Percentiles rank a stretch among this genome's conserved stretches.
Evolutionary conservation across 2,329 filamentous ascomycete genomes (phyloP).

Genomic region (Fusarium redolens): DNA sequence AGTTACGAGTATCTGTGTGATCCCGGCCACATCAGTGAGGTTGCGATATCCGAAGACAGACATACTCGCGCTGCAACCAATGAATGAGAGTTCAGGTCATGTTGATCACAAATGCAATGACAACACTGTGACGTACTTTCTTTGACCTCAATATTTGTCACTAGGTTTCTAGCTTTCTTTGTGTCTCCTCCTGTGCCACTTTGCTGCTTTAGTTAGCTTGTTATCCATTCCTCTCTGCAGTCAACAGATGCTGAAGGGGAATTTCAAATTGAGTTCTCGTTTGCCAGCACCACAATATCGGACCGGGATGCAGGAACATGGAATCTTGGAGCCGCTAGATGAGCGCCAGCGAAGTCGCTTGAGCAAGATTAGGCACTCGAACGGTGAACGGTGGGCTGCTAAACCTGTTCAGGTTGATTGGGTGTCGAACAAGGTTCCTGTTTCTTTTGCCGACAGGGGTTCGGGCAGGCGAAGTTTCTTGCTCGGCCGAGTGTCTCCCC

Average conservation of each 20-base stretch:
- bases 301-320: conserved; percentile 38
- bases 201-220: not conserved
- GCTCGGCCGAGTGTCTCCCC: conserved; percentile 18
- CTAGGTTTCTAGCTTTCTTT: not conserved
- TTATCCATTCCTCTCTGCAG: conserved; percentile 1
- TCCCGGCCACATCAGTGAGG: not conserved
- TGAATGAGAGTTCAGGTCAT: not conserved
- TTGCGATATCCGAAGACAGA: not conserved
- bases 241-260: not conserved
- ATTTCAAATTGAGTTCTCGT: conserved; percentile 4
- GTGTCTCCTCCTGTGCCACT: not conserved
- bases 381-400: conserved; percentile 11
- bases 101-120: conserved; percentile 7
- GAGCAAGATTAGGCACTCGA: conserved; percentile 13
- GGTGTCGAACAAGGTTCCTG: not conserved
- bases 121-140: not conserved
- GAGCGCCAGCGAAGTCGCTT: not conserved
- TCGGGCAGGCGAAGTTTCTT: not conserved
- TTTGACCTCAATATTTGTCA: not conserved
- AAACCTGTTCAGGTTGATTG: conserved; percentile 9
- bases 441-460: conserved; percentile 2
- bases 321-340: conserved; percentile 11
- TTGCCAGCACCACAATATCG: conserved; percentile 9
- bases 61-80: not conserved
- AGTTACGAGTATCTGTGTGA: not conserved